Base-by-base conservation (phyloP, 306 rosid genomes). In the Nissolia schottii region DNA sequence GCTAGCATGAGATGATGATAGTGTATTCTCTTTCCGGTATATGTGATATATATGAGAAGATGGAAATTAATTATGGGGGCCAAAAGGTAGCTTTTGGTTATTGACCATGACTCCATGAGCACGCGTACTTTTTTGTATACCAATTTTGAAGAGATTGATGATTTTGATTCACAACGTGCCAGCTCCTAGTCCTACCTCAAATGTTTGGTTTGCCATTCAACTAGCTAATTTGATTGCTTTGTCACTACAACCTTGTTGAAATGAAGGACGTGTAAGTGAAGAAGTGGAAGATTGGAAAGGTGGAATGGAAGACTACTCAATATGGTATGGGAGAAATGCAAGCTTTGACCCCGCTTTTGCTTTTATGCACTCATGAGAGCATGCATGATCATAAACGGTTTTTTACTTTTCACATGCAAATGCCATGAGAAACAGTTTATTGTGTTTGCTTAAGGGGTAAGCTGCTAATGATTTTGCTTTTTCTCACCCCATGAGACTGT, bases 151-250 rank as follows among this genome's bases (percentile, higher is more conserved):
- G 18, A 18, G 11, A n/a, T n/a, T 57, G 34, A 31, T 68, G 7
- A 48, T 49, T 68, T 67, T 49, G 34, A 69, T 53, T 31, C 22
- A n/a, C 35, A 32, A 19, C 23, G 19, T 67, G 32, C 62, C 32
- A n/a, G n/a, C n/a, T n/a, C n/a, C n/a, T n/a, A n/a, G n/a, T 53
- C 3, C 38, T 35, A 53, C 51, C 51, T 53, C 35, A 67, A 38
- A 57, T 71, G 50, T 46, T 45, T 59, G 59, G 69, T 72, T 59
- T 72, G 69, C 58, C 77, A 70, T 70, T 35, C 35, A n/a, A 6
- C 1, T 19, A 24, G 1, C 66, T 25, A 23, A 11, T 41, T 57
- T 58, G 67, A 72, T 31, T 29, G n/a, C 60, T 56, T 41, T 57
- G 56, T 41, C 19, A 56, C 45, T 28, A 56, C 45, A 14, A 24